Evolutionary conservation across 2,329 filamentous ascomycete species (phyloP).

Genomic region (Penicillium verrucosum): DNA sequence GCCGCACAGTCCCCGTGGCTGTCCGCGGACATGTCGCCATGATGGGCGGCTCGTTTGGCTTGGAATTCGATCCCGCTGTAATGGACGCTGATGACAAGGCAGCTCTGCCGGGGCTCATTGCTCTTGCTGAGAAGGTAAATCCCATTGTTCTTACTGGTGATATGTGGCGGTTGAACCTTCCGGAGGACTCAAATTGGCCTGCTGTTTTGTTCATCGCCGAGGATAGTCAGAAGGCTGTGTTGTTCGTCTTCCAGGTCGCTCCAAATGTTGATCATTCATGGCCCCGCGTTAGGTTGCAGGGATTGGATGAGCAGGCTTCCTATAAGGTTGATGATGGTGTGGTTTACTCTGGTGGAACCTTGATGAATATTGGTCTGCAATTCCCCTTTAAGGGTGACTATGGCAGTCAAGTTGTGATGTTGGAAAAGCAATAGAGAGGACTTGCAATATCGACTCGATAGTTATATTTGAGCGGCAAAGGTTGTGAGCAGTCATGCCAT

Average conservation of each 20-base stretch:
- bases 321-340: constrained; percentile 55
- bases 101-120: constrained; percentile 54
- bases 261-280: constrained; percentile 53
- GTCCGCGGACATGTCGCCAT: constrained; percentile 66
- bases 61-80: constrained; percentile 59
- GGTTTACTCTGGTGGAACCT: constrained; percentile 55
- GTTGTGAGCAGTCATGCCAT: neutral
- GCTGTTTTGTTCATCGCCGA: constrained; percentile 58
- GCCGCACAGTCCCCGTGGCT: constrained; percentile 53
- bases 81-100: constrained; percentile 52
- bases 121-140: constrained; percentile 55
- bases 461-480: neutral
- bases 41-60: constrained; percentile 66
- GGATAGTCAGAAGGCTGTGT: constrained; percentile 49
- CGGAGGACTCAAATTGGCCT: constrained; percentile 60
- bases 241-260: constrained; percentile 61
- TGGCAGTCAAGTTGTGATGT: constrained; percentile 55
- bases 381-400: constrained; percentile 53
- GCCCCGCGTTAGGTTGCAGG: constrained; percentile 55
- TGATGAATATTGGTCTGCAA: constrained; percentile 63
- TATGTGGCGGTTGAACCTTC: constrained; percentile 58
- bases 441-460: neutral
- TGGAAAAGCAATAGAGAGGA: constrained; percentile 45
- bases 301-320: constrained; percentile 53
- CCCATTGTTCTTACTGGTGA: constrained; percentile 58